These are phyloP conservation scores for Neostapfia colusana DNA, from an alignment of 176 grass and related monocot genomes.

Conservation along the genomic window DNA sequence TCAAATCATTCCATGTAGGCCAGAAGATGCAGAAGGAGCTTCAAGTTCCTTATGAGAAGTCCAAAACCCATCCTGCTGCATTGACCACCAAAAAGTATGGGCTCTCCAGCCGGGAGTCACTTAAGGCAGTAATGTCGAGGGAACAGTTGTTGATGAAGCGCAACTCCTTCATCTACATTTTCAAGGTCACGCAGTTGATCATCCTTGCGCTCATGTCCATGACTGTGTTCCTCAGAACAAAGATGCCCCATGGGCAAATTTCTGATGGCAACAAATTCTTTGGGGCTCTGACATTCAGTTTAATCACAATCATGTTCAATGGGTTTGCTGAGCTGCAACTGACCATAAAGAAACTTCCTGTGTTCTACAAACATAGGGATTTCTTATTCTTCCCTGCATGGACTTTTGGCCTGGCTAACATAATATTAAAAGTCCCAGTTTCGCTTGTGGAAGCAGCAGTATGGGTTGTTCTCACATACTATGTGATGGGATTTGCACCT, in stretches of 20 bases:
- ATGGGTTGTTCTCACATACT: conserved; percentile 60
- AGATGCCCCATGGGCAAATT: conserved; percentile 45
- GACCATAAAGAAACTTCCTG: conserved; percentile 58
- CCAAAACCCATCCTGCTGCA: conserved; percentile 42
- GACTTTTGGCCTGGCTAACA: conserved; percentile 51
- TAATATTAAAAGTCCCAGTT: conserved; percentile 52
- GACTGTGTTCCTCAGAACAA: conserved; percentile 55
- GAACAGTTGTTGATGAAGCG: conserved; percentile 60
- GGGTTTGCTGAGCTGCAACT: conserved; percentile 54
- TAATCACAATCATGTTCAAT: conserved; percentile 54
- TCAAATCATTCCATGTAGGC: conserved; percentile 48
- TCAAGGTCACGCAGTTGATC: conserved; percentile 49
- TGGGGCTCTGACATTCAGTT: conserved; percentile 45
- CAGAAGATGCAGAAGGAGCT: conserved; percentile 47
- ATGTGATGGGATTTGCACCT: conserved; percentile 63
- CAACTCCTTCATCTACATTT: conserved; percentile 65
- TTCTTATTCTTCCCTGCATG: conserved; percentile 60
- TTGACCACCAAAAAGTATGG: conserved; percentile 48
- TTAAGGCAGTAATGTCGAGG: conserved; percentile 50
- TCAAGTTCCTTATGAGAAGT: conserved; percentile 40
- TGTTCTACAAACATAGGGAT: conserved; percentile 67
- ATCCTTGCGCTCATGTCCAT: conserved; percentile 51
- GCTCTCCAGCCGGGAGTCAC: conserved; percentile 44
- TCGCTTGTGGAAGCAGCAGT: conserved; percentile 50
- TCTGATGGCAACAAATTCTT: conserved; percentile 43